Base-by-base conservation (phyloP, 1,284 basidiomycete genomes). In the Tylopilus sp. region DNA sequence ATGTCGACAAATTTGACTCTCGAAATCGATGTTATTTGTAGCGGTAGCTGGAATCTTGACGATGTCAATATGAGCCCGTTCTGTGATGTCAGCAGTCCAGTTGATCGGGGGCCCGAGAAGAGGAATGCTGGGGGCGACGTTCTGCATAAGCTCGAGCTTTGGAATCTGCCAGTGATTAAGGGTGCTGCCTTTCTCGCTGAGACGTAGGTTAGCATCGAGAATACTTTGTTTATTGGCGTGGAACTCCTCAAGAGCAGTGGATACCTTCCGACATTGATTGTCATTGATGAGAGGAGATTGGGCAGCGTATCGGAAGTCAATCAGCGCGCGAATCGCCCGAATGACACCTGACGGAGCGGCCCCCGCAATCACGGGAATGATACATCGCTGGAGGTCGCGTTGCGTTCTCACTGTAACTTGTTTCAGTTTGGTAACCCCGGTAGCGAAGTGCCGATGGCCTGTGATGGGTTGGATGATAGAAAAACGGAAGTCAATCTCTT, bases 131-230 rank as follows among this genome's bases (percentile, higher is more conserved):
- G 73, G 62, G n/a, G 70, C 64, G n/a, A 81, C 69, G 51, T 71
- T 78, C 58, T 80, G 79, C 24, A 81, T 52, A 29, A 79, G 69
- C 63, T 80, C 75, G 1, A 80, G 65, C 58, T 80, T 80, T 5
- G 62, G 62, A n/a, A 66, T 66, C 12, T 52, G 29, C 62, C 57
- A 66, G 24, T 65, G 39, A 15, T 54, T 16, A 24, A 66, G 58
- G 1, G 9, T n/a, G 1, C 39, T 33, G 44, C 57, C 57, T 26
- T 66, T 66, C 13, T n/a, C 24, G 22, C 65, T 29, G 6, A 32
- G 33, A 29, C 12, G 6, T 16, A 18, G 44, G 7, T 49, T n/a
- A 29, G 49, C 24, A 4, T 49, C 53, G 9, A 55, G 32, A 9
- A 64, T 59, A 22, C 24, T 2, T 4, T 52, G 29, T 22, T 70